Evolutionary conservation across 2,329 filamentous ascomycete genomes (phyloP).

Genomic region (Biscogniauxia marginata): DNA sequence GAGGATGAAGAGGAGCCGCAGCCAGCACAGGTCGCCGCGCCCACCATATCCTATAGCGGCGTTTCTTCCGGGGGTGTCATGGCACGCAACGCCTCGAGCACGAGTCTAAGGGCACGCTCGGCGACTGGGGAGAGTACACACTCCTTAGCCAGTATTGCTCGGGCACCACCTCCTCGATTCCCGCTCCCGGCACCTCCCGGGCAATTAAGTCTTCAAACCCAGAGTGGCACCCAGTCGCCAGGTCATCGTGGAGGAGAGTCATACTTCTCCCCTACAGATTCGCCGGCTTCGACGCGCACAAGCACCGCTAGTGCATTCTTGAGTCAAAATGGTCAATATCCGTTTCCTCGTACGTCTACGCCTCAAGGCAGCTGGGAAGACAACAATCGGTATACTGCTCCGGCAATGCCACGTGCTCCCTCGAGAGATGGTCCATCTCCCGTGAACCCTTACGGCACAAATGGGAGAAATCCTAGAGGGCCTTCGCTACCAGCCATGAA

Average conservation of each 20-base stretch:
- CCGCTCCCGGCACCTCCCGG: conserved; percentile 59
- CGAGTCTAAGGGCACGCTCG: conserved; percentile 73
- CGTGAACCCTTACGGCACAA: conserved; percentile 59
- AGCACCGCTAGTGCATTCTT: conserved; percentile 77
- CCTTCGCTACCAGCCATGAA: conserved; percentile 77
- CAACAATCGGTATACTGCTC: conserved; percentile 81
- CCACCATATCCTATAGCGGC: conserved; percentile 33
- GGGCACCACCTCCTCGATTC: conserved; percentile 69
- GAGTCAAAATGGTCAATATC: conserved; percentile 46
- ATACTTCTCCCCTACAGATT: conserved; percentile 92
- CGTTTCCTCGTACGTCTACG: conserved; percentile 73
- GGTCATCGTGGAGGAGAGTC: conserved; percentile 67
- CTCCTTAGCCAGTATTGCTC: conserved; percentile 55
- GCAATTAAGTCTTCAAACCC: conserved; percentile 68
- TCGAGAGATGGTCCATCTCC: conserved; percentile 72
- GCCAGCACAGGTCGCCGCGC: conserved; percentile 31
- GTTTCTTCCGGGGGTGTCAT: conserved; percentile 38
- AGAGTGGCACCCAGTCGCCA: conserved; percentile 55
- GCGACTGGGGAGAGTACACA: conserved; percentile 69
- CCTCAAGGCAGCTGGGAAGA: conserved; percentile 70
- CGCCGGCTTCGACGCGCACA: conserved; percentile 71
- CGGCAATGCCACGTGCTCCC: conserved; percentile 77
- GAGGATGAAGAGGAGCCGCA: conserved; percentile 46
- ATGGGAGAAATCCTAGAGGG: conserved; percentile 67
- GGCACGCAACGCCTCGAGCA: conserved; percentile 70